Conservation (phyloP, 331 rosid genomes). For the Prunus yedoensis region DNA sequence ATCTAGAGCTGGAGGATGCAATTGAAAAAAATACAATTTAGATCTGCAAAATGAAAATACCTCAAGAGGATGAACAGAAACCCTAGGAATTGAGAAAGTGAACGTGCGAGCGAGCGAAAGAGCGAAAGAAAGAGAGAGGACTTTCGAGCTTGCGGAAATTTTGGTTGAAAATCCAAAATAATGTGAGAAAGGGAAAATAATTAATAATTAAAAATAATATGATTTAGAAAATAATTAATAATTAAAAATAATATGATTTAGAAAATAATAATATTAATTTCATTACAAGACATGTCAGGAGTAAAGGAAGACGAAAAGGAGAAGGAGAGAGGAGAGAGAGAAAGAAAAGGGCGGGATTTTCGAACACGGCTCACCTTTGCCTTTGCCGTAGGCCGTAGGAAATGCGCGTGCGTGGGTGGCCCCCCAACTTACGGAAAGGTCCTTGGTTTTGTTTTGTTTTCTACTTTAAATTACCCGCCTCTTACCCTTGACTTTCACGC, state of each 20-base stretch:
- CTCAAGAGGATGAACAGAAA: neutral
- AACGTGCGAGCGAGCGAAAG: neutral
- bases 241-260: neutral
- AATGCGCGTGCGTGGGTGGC: neutral
- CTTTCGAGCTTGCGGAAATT: neutral
- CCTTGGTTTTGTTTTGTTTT: too few relatives aligned
- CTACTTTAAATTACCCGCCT: too few relatives aligned
- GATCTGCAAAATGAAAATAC: constrained; percentile 1
- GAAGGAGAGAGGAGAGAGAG: neutral
- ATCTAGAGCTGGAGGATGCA: neutral
- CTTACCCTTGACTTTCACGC: too few relatives aligned
- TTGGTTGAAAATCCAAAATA: neutral
- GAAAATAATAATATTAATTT: neutral
- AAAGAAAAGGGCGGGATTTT: constrained; percentile 6
- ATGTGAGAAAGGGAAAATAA: neutral
- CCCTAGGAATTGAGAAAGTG: constrained; percentile 4
- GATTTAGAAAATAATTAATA: neutral
- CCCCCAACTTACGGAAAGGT: too few relatives aligned
- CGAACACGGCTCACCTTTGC: neutral
- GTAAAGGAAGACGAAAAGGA: too few relatives aligned
- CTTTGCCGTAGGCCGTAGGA: neutral
- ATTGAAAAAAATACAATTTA: neutral
- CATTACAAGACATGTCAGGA: neutral
- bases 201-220: neutral
- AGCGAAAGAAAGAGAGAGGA: neutral